Base-by-base conservation (phyloP, 768 basidiomycete genomes). In the Suillus plorans region DNA sequence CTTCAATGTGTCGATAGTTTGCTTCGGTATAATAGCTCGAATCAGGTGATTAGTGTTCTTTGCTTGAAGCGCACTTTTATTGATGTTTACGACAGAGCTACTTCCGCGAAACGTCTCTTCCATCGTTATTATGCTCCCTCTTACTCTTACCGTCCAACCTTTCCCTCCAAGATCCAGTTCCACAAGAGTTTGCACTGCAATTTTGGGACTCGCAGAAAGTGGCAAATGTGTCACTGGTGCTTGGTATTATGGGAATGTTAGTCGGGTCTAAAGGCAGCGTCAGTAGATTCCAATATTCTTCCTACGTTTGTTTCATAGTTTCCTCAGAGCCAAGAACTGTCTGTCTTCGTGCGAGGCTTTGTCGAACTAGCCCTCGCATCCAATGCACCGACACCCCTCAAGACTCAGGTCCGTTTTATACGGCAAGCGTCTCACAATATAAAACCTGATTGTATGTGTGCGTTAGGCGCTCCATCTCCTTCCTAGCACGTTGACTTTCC, bases 151-250 rank as follows among this genome's bases (percentile, higher is more conserved):
- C 90, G 37, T 82, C 86, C 36, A 83, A 80, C 55, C 75, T 92
- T 1, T 84, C 85, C 39, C 74, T 85, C 31, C 82, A 84, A 62
- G 84, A 86, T 62, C 71, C 80, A 6, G 83, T 85, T n/a, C 91
- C 89, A 1, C 93, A 97, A 74, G 90, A 93, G 67, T 99, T 98
- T 76, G 90, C 95, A 1, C 79, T 98, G 53, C 97, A 99, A 74
- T 95, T 95, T 76, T 99, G 97, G 97, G 94, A 96, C 68, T 84
- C 88, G 49, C 92, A 95, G 74, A 99, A 99, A 76, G 78, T 84
- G n/a, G 77, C 84, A 28, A 98, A 97, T 71, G 87, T 89, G 1
- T 82, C 85, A 0, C 78, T 95, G n/a, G 86, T 94, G 9, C 80
- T 99, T 3, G 88, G 88, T 22, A 86, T 97, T 64, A 87, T 98